Evolutionary conservation across 1,284 basidiomycete genomes (phyloP), one percentile per base, ranked within the genome.

Genomic region (Amylostereum chailletii): DNA sequence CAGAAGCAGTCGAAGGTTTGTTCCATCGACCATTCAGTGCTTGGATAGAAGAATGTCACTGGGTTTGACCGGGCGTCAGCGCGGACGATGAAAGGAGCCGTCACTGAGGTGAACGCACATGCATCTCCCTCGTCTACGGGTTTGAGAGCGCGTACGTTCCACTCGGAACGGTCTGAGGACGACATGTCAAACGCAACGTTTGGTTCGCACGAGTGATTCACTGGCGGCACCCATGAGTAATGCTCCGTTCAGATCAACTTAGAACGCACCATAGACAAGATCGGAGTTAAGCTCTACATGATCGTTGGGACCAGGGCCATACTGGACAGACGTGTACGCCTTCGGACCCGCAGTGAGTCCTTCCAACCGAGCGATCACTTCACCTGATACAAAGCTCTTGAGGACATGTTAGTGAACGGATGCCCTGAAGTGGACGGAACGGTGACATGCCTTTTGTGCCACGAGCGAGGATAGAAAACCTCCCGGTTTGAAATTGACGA

Each of bases 1-100:
- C 82, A 84, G 34, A 62, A 56, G 62, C 82, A 86, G 32, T 70
- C 63, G 58, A 86, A 86, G 1, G 76, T 71, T 57, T 81, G 79
- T 9, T 72, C 79, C 82, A 86, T 84, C 48, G 79, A 72, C 81
- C 83, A 86, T 60, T 86, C 83, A 5, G 81, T 85, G 55, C 74
- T 76, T 10, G 82, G 82, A 61, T 86, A 85, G 61, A 83, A 84
- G 62, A 79, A 84, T 57, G 61, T 79, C 62, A 62, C 81, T 79
- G 48, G 56, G 48, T 8, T 58, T 54, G 26, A 71, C 53, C 38
- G 58, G 34, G 2, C 9, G 45, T 10, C 5, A 32, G 11, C 26
- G 26, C 11, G 19, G 42, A 41, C 4, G n/a, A n/a, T 30, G 7
- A n/a, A 11, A 9, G 5, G 2, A 11, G 8, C 6, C 7, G 26